A percentile compares a stretch with the other conserved stretches of the same genome.
Evolutionary conservation across 371 early-diverging fungal species (phyloP).

Genomic region (Lichtheimia hyalospora): DNA sequence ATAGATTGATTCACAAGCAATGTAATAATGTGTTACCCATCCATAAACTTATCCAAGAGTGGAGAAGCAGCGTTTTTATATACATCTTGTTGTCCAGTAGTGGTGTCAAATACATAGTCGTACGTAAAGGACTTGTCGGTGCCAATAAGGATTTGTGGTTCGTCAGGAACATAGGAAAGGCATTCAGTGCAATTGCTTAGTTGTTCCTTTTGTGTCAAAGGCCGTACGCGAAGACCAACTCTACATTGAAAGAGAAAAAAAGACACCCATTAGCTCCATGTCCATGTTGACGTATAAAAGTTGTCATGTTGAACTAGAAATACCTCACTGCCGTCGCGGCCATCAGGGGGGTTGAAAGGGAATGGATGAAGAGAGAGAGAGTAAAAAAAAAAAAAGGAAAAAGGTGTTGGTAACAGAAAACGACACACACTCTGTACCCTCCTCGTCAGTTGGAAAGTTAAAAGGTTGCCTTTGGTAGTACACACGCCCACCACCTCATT

Average conservation of each 20-base stretch:
- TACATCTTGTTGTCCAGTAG: conserved; percentile 69
- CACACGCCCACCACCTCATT: no score
- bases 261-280: background rate
- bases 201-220: conserved; percentile 76
- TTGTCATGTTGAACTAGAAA: background rate
- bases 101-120: conserved; percentile 83
- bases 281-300: background rate
- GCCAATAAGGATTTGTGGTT: conserved; percentile 68
- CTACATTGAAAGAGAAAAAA: conserved; percentile 27
- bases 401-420: background rate
- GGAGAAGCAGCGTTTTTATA: conserved; percentile 75
- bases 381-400: background rate
- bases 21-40: conserved; percentile 70
- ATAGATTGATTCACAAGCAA: background rate
- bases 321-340: conserved; percentile 13
- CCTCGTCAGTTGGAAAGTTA: no score
- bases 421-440: background rate
- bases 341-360: conserved; percentile 1
- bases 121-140: conserved; percentile 81
- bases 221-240: conserved; percentile 84
- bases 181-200: conserved; percentile 73
- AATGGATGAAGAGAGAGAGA: background rate
- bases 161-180: conserved; percentile 66
- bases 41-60: conserved; percentile 81
- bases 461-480: no score